Evolutionary conservation across 1,139 yeast genomes (phyloP).

Genomic region (Pichia sp.): DNA sequence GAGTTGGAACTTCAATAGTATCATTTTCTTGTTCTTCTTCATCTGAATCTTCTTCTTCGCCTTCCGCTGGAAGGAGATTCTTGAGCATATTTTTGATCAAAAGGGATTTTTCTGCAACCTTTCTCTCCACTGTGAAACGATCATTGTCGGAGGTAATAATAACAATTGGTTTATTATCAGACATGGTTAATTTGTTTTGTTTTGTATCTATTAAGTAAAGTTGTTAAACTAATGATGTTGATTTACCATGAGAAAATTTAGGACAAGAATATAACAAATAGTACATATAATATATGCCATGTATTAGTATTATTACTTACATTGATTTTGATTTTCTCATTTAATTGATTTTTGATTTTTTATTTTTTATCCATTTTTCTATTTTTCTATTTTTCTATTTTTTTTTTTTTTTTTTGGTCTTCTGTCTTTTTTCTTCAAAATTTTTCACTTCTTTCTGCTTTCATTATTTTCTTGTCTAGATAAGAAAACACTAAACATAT

Average conservation of each 20-base stretch:
- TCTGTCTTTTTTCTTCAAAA: neutral
- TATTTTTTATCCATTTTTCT: neutral
- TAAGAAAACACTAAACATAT: too few species aligned
- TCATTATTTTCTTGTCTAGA: too few species aligned
- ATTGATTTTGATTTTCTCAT: too few species aligned
- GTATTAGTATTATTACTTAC: too few species aligned
- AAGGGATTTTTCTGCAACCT: slow-evolving; percentile 85
- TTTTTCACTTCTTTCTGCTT: neutral
- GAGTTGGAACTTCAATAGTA: slow-evolving; percentile 79
- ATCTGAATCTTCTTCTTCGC: slow-evolving; percentile 38
- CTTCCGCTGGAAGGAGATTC: slow-evolving; percentile 62
- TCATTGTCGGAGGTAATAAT: slow-evolving; percentile 72
- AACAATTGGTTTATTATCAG: slow-evolving; percentile 40
- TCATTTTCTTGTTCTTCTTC: slow-evolving; percentile 42
- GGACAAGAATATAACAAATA: too few species aligned
- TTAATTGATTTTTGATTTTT: neutral
- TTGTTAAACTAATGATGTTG: too few species aligned
- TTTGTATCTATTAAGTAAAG: neutral
- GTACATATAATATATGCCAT: too few species aligned
- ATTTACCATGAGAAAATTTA: too few species aligned
- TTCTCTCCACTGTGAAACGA: slow-evolving; percentile 65
- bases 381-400: neutral
- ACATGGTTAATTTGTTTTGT: slow-evolving; percentile 11
- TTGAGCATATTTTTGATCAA: slow-evolving; percentile 86
- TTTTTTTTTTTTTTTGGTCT: neutral